Evolutionary conservation across 768 basidiomycete genomes (phyloP), one percentile per base, ranked within the genome.

Genomic region (Dioszegia hungarica): DNA sequence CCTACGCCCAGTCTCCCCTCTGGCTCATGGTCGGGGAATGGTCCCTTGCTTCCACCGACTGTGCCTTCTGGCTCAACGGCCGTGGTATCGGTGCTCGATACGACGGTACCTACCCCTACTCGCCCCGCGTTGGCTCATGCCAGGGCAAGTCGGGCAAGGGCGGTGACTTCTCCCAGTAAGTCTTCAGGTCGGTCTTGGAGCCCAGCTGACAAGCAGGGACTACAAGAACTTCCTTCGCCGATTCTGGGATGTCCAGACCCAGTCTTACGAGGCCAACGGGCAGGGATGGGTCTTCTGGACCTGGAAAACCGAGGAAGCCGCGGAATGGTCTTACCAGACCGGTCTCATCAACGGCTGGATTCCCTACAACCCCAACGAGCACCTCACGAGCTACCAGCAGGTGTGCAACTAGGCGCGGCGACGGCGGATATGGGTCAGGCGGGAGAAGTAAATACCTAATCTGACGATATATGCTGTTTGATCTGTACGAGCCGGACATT

Each of bases 251-350:
- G 89, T 87, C 0, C 91, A 93, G 76, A 62, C 62, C 24, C 69
- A 72, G 44, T 62, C 66, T 0, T 77, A 66, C 59, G 77, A 77
- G 62, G 60, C 62, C 47, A 68, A 66, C 45, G 73, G 69, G 25
- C 63, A 74, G 57, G 75, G 68, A 8, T 67, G 60, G 58, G 57
- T 69, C 56, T 62, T 60, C 59, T 78, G 76, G 77, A 67, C 70
- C 0, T 74, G 72, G 72, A 75, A 73, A 63, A 67, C 62, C 14
- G 72, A 74, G 41, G 77, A 78, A 59, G 86, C 88, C 2, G 87
- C 89, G 60, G 92, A 94, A 56, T 95, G 92, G 92, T 81, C 86
- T 0, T 94, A 94, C 78, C 82, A 87, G 61, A 85, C 86, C 41
- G 90, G 90, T 37, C 79, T 93, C 31, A 74, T 79, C 12, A 81